Evolutionary conservation across 495 filamentous ascomycete species (phyloP).

Genomic region (Cudoniella acicularis): DNA sequence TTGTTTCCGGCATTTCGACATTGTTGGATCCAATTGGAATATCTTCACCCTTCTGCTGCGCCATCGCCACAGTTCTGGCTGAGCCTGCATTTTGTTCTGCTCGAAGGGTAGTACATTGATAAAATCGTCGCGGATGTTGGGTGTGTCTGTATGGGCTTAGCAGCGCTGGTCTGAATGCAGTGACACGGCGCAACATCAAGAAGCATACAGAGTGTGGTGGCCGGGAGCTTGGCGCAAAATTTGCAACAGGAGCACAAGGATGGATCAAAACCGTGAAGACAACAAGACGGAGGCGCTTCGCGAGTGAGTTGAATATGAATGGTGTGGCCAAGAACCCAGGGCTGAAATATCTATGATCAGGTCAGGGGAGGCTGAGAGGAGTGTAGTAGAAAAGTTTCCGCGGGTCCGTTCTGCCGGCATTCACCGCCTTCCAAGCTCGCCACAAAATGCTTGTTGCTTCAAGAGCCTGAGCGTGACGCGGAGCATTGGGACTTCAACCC

Average conservation of each 20-base stretch:
- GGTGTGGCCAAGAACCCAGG: too few species aligned
- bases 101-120: neutral
- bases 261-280: neutral
- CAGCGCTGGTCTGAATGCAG: constrained; percentile 3
- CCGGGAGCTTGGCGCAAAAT: neutral
- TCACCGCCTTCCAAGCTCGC: neutral
- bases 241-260: neutral
- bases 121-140: neutral
- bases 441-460: too few species aligned
- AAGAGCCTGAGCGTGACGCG: neutral
- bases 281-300: neutral
- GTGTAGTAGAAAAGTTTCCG: neutral
- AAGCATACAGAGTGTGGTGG: neutral
- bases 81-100: neutral
- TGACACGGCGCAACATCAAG: constrained; percentile 10
- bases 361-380: neutral
- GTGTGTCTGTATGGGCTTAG: neutral
- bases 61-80: neutral
- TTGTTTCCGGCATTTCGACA: neutral
- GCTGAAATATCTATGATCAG: too few species aligned
- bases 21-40: too few species aligned
- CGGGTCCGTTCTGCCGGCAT: neutral
- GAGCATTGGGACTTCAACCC: neutral
- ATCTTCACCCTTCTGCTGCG: neutral
- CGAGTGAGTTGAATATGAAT: too few species aligned